These are phyloP conservation scores for Diaporthe sp. DNA, from an alignment of 2,329 filamentous ascomycete species.

Conservation along the genomic window DNA sequence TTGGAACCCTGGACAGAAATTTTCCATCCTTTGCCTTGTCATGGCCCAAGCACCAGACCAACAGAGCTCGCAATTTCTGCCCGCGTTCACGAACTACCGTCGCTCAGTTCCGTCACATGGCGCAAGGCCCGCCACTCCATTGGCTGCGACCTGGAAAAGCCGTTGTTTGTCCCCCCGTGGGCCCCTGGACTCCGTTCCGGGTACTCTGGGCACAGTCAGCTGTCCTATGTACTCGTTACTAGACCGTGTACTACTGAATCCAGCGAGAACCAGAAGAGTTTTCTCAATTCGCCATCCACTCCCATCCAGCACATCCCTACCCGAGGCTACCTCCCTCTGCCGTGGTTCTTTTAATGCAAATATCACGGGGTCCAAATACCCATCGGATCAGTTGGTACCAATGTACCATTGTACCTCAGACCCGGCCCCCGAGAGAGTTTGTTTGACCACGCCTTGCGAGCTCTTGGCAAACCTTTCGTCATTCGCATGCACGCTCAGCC, in stretches of 20 bases:
- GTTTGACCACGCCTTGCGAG: constrained; percentile 17
- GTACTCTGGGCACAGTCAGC: constrained; percentile 1
- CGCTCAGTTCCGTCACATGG: constrained; percentile 27
- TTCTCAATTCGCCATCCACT: constrained; percentile 10
- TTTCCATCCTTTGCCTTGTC: constrained; percentile 6
- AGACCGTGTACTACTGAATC: neutral
- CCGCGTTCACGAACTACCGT: constrained; percentile 21
- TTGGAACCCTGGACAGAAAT: constrained; percentile 10
- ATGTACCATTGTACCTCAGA: neutral
- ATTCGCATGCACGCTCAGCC: neutral
- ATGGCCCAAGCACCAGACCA: constrained; percentile 7
- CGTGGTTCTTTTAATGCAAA: constrained; percentile 8
- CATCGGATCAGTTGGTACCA: neutral
- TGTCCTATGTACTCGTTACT: neutral
- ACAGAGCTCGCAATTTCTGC: constrained; percentile 30
- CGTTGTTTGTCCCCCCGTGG: constrained; percentile 8
- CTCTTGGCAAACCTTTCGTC: constrained; percentile 21
- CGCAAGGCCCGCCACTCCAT: constrained; percentile 3
- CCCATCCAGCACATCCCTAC: neutral
- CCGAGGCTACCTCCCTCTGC: no score
- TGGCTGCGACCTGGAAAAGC: neutral
- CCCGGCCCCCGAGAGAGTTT: neutral
- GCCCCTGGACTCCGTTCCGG: neutral
- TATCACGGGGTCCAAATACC: neutral
- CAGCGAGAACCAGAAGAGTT: constrained; percentile 9